Base-by-base conservation (phyloP, 495 filamentous ascomycete genomes). In the Lepraria neglecta region DNA sequence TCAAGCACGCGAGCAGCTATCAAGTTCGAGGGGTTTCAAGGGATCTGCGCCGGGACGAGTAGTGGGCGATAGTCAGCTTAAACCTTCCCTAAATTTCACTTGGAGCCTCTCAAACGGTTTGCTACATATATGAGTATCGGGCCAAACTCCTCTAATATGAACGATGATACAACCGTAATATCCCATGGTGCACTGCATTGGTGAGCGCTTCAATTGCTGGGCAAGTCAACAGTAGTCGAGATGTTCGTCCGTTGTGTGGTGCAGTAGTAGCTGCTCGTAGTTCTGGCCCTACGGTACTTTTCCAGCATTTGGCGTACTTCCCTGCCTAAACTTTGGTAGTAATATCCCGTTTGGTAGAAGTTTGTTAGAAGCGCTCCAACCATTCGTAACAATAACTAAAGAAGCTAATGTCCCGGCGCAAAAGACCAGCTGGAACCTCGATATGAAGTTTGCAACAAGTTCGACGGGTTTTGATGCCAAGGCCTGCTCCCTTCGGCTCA, bases 1-100 rank as follows among this genome's bases (percentile, higher is more conserved):
- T 54, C 35, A 33, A 51, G 31, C 51, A 54, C 51, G 51, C 30
- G 51, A 54, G 51, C 31, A 54, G 51, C 35, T 54, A 30, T 46
- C 31, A 54, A 21, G 50, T 6, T 38, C n/a, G 28, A 52, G 28
- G 50, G 19, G 30, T 38, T 53, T n/a, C n/a, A 5, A 31, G 28
- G 50, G 17, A 19, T 28, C 31, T 17, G 50, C 51, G 51, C 17
- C 51, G 51, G 51, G 51, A 54, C 6, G 30, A 38, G 35, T 38
- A 38, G 28, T 35, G 35, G 51, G 51, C 51, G 51, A 28, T 15
- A 54, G 28, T 19, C 30, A 38, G 30, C 27, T 19, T 15, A 14
- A n/a, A 45, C 43, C 43, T n/a, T 45, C 15, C 43, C 43, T 45
- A n/a, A 14, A 38, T 10, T 38, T 38, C 3, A 38, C 19, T 46